Percentiles rank a stretch among this genome's conserved stretches.
Evolutionary conservation across 164 flowering plant genomes (phyloP).

Genomic region (Cinnamomum micranthum): DNA sequence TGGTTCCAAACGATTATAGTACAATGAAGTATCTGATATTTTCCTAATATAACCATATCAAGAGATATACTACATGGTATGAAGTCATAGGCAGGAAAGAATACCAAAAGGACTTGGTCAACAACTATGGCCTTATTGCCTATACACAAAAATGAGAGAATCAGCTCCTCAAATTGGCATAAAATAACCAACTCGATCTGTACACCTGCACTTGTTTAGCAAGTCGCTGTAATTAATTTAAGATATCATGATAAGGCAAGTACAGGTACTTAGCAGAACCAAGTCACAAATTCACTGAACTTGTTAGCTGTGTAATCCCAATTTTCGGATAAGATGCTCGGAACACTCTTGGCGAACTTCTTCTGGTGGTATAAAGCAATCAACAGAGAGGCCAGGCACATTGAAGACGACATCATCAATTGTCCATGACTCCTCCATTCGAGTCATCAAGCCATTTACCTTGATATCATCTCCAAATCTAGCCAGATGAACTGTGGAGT

Average conservation of each 20-base stretch:
- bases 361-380: conserved; percentile 72
- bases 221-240: too few species aligned
- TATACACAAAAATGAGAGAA: too few species aligned
- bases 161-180: not conserved
- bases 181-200: too few species aligned
- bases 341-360: conserved; percentile 38
- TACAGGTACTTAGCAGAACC: not conserved
- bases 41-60: not conserved
- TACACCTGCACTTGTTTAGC: not conserved
- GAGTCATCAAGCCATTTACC: conserved; percentile 44
- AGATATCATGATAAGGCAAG: not conserved
- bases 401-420: conserved; percentile 78
- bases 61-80: not conserved
- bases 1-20: not conserved
- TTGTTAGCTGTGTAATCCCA: not conserved
- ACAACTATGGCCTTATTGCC: not conserved
- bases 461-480: conserved; percentile 66
- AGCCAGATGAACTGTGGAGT: conserved; percentile 51
- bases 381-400: conserved; percentile 66
- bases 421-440: conserved; percentile 73
- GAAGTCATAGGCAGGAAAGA: not conserved
- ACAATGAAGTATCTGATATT: not conserved
- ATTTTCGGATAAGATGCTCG: conserved; percentile 30
- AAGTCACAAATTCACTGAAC: not conserved
- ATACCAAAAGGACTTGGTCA: not conserved